Evolutionary conservation across 2,329 filamentous ascomycete species (phyloP).

Genomic region (Colletotrichum gloeosporioides): DNA sequence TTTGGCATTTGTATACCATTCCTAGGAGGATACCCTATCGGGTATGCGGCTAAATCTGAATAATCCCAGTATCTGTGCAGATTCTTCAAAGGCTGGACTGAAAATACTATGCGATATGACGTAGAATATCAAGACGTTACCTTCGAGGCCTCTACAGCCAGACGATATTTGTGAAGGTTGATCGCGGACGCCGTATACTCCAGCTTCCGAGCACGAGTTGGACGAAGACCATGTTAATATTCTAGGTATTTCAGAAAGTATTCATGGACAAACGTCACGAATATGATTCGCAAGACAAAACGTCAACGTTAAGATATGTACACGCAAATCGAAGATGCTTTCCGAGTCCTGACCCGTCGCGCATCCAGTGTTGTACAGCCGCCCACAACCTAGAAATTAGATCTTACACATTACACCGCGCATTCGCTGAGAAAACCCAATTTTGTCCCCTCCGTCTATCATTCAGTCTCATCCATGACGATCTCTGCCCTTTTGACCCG

Average conservation of each 20-base stretch:
- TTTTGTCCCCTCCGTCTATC: not conserved
- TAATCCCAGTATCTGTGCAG: rapidly evolving
- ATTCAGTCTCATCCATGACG: not conserved
- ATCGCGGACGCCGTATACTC: not conserved
- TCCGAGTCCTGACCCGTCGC: not conserved
- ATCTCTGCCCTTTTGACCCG: not conserved
- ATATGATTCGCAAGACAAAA: not conserved
- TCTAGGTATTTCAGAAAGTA: rapidly evolving
- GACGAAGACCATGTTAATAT: not conserved
- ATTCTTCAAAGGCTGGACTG: not conserved
- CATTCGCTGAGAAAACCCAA: not conserved
- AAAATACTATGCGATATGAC: rapidly evolving
- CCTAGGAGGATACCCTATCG: rapidly evolving
- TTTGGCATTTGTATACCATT: not conserved
- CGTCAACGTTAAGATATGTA: not conserved
- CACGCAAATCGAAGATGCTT: not conserved
- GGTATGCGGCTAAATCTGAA: not conserved
- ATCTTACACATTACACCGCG: not conserved
- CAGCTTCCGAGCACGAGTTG: not conserved
- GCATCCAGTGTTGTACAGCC: not conserved
- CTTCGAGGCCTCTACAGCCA: rapidly evolving
- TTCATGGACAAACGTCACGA: rapidly evolving
- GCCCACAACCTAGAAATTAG: not conserved
- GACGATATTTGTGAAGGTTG: rapidly evolving
- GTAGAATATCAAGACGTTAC: not conserved